A percentile compares a stretch with the other conserved stretches of the same genome.
Evolutionary conservation across 768 basidiomycete genomes (phyloP).

Genomic region (Leccinum barrowsii): DNA sequence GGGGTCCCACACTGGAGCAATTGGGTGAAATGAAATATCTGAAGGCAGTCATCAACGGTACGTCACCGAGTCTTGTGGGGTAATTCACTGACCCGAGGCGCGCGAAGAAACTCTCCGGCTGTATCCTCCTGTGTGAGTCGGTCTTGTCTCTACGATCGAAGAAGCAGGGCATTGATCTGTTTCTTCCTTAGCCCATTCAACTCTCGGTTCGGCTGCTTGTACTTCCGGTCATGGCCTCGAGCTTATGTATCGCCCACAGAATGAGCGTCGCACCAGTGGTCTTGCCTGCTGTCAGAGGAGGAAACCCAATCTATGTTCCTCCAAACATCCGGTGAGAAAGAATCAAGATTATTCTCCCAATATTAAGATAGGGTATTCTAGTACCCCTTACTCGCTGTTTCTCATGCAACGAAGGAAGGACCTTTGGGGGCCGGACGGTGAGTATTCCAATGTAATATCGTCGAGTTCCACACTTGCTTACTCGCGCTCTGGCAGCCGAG

Average conservation of each 20-base stretch:
- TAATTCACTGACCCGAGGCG: neutral
- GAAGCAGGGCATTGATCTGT: constrained; percentile 1
- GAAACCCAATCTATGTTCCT: constrained; percentile 33
- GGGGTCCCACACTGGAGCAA: constrained; percentile 29
- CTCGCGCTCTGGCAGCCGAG: constrained; percentile 36
- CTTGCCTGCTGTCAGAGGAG: constrained; percentile 26
- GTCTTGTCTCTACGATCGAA: neutral
- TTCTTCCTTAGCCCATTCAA: constrained; percentile 23
- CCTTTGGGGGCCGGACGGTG: constrained; percentile 69
- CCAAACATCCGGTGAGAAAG: constrained; percentile 26
- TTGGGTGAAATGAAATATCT: constrained; percentile 39
- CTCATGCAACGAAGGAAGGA: constrained; percentile 62
- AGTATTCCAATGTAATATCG: neutral
- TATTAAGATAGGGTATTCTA: constrained; percentile 9
- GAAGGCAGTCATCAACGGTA: constrained; percentile 37
- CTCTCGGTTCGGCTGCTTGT: constrained; percentile 7
- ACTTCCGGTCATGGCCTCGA: neutral
- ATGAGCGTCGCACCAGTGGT: constrained; percentile 19
- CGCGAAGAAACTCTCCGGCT: constrained; percentile 29
- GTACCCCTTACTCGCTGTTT: constrained; percentile 44
- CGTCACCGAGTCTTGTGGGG: neutral
- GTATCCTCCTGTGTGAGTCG: constrained; percentile 32
- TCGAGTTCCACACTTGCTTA: neutral
- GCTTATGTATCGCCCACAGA: constrained; percentile 10
- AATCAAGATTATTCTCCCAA: neutral